Conservation (phyloP, 768 basidiomycete species). For the Psilocybe cyanescens region DNA sequence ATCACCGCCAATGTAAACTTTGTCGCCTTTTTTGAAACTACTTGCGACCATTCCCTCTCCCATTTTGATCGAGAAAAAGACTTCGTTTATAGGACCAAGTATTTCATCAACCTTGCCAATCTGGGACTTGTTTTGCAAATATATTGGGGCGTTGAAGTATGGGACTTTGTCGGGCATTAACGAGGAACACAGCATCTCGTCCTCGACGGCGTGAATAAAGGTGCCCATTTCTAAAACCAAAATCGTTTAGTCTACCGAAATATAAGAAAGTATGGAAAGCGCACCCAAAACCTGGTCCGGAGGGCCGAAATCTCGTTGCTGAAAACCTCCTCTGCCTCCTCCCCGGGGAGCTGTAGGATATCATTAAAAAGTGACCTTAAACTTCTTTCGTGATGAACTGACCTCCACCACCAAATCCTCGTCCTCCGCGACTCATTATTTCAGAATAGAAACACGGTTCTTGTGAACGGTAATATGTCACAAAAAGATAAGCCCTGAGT, state of each 20-base stretch:
- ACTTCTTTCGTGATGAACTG: slow-evolving; percentile 4
- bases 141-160: slow-evolving; percentile 99
- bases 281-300: slow-evolving; percentile 79
- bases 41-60: slow-evolving; percentile 92
- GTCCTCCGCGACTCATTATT: slow-evolving; percentile 47
- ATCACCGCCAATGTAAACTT: slow-evolving; percentile 97
- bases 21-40: slow-evolving; percentile 97
- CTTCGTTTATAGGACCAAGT: slow-evolving; percentile 98
- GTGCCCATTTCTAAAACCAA: slow-evolving; percentile 79
- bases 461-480: not conserved
- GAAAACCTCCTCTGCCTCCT: slow-evolving; percentile 70
- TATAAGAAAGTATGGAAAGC: slow-evolving; percentile 13
- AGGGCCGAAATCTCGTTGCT: slow-evolving; percentile 75
- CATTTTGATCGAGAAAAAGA: slow-evolving; percentile 98
- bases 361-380: slow-evolving; percentile 7
- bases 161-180: slow-evolving; percentile 89
- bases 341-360: slow-evolving; percentile 41
- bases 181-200: slow-evolving; percentile 96
- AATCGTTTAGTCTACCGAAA: not conserved
- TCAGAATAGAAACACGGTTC: not conserved
- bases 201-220: slow-evolving; percentile 95
- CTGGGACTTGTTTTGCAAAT: slow-evolving; percentile 92
- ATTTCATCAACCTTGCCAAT: slow-evolving; percentile 99
- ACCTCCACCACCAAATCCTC: slow-evolving; percentile 63
- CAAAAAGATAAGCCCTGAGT: not conserved